phyloP scores from a whole-genome alignment of 768 basidiomycete genomes.

The Rhizopogon vinicolor region DNA sequence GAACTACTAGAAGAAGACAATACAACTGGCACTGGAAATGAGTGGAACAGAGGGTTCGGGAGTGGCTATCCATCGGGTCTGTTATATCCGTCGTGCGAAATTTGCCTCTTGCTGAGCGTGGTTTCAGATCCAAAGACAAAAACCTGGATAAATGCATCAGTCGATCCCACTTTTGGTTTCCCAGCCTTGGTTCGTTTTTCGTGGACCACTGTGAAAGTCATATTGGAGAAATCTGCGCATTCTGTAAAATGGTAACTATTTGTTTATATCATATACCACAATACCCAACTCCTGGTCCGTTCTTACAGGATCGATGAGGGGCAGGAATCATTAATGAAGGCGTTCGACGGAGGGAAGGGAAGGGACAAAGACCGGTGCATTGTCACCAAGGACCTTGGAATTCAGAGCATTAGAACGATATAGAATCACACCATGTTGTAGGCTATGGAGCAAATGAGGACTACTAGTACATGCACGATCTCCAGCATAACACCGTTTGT shows the following conservation, averaged over 20 bases:
- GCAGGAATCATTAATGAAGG: constrained; percentile 68
- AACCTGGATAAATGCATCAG: constrained; percentile 69
- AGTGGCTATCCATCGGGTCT: constrained; percentile 91
- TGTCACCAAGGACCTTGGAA: constrained; percentile 68
- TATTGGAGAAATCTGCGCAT: constrained; percentile 78
- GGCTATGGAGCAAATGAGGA: too few relatives aligned
- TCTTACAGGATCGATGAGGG: constrained; percentile 75
- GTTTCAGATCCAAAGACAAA: constrained; percentile 84
- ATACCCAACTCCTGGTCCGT: neutral
- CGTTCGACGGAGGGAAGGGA: constrained; percentile 66
- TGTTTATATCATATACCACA: neutral
- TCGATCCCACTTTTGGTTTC: constrained; percentile 90
- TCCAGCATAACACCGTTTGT: neutral
- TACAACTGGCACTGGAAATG: neutral
- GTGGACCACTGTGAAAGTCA: constrained; percentile 89
- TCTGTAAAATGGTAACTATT: constrained; percentile 68
- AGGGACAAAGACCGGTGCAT: constrained; percentile 71
- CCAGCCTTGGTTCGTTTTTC: constrained; percentile 90
- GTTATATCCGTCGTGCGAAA: neutral
- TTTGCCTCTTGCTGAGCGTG: neutral
- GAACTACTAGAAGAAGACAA: constrained; percentile 34
- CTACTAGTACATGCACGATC: neutral
- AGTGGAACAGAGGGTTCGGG: constrained; percentile 45
- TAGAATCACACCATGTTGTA: constrained; percentile 22
- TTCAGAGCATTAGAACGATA: constrained; percentile 65